Conservation (phyloP, 2,329 filamentous ascomycete genomes). For the Talaromyces sp. region DNA sequence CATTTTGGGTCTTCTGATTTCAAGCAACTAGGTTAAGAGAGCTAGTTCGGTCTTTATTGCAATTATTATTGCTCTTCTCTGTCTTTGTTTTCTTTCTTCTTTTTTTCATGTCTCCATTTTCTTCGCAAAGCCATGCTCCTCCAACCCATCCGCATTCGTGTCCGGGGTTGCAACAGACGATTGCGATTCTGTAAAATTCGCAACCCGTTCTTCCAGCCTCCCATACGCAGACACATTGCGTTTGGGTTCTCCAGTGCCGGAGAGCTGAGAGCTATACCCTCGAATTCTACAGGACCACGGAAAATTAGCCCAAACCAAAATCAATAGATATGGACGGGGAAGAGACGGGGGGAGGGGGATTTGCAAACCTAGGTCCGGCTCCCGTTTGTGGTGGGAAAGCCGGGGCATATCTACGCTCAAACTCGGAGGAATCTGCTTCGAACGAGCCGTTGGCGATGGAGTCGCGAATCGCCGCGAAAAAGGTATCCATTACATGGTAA, state of each 20-base stretch:
- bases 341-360: background rate
- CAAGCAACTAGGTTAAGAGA: background rate
- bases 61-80: no score
- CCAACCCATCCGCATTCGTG: conserved; percentile 47
- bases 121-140: conserved; percentile 53
- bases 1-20: background rate
- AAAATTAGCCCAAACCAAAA: background rate
- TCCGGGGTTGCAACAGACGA: conserved; percentile 49
- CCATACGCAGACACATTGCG: conserved; percentile 66
- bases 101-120: conserved; percentile 17
- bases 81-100: background rate
- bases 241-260: conserved; percentile 56
- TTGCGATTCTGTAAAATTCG: conserved; percentile 42
- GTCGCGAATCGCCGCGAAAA: conserved; percentile 66
- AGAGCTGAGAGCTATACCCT: conserved; percentile 75
- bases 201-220: conserved; percentile 47
- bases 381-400: conserved; percentile 70
- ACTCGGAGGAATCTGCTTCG: conserved; percentile 51
- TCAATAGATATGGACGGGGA: background rate
- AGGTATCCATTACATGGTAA: conserved; percentile 63
- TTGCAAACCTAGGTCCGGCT: conserved; percentile 60
- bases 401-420: conserved; percentile 63
- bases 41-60: background rate
- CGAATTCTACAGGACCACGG: conserved; percentile 48
- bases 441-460: conserved; percentile 56